A percentile compares a stretch with the other conserved stretches of the same genome.
Conservation (phyloP, 441 rosid species). For the Capsella rubella region DNA sequence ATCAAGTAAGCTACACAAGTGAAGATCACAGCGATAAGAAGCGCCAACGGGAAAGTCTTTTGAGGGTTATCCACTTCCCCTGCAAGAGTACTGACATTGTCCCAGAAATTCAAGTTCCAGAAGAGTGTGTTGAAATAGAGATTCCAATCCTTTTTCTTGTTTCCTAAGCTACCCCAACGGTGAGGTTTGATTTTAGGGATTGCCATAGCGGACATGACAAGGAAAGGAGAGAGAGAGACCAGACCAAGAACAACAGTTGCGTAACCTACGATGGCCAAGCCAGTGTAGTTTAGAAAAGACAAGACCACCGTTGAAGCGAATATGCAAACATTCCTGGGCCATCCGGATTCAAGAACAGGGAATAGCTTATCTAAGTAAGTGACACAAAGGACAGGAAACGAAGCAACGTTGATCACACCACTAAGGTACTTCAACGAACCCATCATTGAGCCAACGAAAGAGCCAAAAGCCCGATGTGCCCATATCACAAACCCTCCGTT, state of each 20-base stretch:
- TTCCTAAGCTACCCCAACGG: conserved; percentile 73
- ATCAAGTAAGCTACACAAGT: conserved; percentile 67
- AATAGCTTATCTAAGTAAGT: conserved; percentile 65
- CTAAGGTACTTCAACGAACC: conserved; percentile 83
- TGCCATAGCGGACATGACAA: conserved; percentile 67
- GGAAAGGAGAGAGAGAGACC: conserved; percentile 71
- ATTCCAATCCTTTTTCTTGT: conserved; percentile 70
- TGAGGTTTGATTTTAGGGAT: conserved; percentile 71
- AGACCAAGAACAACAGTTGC: conserved; percentile 64
- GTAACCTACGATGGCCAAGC: conserved; percentile 73
- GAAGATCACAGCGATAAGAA: conserved; percentile 62
- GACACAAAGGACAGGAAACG: conserved; percentile 75
- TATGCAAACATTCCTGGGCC: conserved; percentile 62
- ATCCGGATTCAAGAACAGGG: conserved; percentile 61
- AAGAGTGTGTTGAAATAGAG: conserved; percentile 84
- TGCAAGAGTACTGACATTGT: conserved; percentile 76
- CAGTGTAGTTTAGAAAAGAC: conserved; percentile 70
- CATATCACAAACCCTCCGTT: conserved; percentile 87
- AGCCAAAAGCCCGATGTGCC: conserved; percentile 84
- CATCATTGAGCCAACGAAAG: conserved; percentile 79
- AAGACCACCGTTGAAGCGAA: conserved; percentile 55
- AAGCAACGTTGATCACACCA: conserved; percentile 79
- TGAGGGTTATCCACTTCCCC: conserved; percentile 88
- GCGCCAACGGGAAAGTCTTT: conserved; percentile 69
- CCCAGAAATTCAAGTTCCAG: conserved; percentile 93